Conservation (phyloP, 176 grass and related monocot species). For the Avena insularis region DNA sequence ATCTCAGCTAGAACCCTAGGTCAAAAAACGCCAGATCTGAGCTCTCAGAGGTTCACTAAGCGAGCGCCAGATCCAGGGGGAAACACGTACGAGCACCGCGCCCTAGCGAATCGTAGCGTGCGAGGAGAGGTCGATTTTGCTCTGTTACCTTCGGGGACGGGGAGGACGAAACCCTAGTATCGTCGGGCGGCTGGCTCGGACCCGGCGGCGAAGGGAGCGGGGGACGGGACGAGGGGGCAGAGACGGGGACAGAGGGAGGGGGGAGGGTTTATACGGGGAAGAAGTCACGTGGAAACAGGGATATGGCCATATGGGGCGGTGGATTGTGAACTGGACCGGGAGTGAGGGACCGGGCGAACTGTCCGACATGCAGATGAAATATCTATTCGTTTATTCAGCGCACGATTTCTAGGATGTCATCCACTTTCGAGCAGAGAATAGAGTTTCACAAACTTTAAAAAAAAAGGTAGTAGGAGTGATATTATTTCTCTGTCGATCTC, state of each 20-base stretch:
- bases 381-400: no score
- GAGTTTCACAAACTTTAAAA: no score
- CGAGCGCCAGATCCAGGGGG: not conserved
- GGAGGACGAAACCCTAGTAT: not conserved
- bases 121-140: not conserved
- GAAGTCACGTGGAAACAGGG: not conserved
- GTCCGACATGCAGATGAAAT: not conserved
- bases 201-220: not conserved
- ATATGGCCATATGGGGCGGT: no score
- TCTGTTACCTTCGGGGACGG: not conserved
- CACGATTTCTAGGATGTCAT: no score
- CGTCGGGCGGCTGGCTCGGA: not conserved
- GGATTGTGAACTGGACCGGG: not conserved
- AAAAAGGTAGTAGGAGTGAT: no score
- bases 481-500: not conserved
- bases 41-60: not conserved
- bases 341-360: not conserved
- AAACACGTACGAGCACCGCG: no score
- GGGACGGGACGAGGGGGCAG: not conserved
- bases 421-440: not conserved
- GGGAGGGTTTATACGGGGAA: not conserved
- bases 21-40: not conserved
- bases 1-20: not conserved
- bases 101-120: not conserved
- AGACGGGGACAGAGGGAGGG: not conserved